Evolutionary conservation across 129 eudicot species (phyloP), one percentile per base, ranked within the genome.

Genomic region (Chrysanthemum seticuspe): DNA sequence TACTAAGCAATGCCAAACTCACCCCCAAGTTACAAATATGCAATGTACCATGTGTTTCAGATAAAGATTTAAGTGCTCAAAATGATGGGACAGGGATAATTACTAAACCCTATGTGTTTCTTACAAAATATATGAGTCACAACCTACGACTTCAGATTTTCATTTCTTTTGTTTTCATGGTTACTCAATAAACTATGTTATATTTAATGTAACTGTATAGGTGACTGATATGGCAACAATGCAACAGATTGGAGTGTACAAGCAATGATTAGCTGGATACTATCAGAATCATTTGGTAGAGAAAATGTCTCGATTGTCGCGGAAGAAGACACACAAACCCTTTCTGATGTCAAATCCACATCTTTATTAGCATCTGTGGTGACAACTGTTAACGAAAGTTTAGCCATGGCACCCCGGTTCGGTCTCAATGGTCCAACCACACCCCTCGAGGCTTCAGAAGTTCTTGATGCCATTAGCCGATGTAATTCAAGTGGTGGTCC

Each of bases 191-290:
- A 40, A 6, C 10, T 40, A 40, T 40, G 10, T 40, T 40, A 40
- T 40, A 40, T 31, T 31, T 79, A 34, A 34, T 34, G 40, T 34
- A 34, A 34, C 40, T 19, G 13, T 15, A 13, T 57, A 7, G 44
- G 10, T 61, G 9, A 16, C 3, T 13, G 52, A 3, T 68, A 51
- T 71, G 55, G 10, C 18, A 79, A 79, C 6, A 34, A 34, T 34
- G 40, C 40, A 82, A 77, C 88, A 94, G 93, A 94, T 86, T 94
- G 87, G 91, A 90, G 98, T 62, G 97, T 94, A 60, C 98, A 94
- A 84, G 97, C 96, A 68, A 87, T 83, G 58, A 85, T 90, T 67
- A 87, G 97, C 75, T 94, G 89, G 97, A 72, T 86, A 36, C 79
- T 94, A 50, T 84, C 96, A 7, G 74, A 85, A 53, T 64, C 74